Conservation (phyloP, 2,329 filamentous ascomycete genomes). For the Alternaria tenuissima region DNA sequence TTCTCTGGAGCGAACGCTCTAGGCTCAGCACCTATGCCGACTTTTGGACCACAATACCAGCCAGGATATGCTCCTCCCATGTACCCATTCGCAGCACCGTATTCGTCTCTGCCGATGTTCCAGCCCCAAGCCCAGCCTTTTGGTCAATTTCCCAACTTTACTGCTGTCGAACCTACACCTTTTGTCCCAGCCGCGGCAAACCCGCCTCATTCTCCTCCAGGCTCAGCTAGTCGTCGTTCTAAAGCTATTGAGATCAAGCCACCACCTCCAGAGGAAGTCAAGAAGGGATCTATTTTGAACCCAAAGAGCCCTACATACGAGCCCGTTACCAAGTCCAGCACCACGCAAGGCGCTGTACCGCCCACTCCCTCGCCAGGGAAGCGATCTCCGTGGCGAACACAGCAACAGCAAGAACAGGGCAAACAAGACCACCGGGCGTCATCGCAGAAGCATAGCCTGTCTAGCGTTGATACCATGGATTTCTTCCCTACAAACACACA, state of each 20-base stretch:
- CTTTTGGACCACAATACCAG: constrained; percentile 38
- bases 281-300: constrained; percentile 45
- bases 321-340: constrained; percentile 33
- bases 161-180: constrained; percentile 28
- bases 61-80: constrained; percentile 34
- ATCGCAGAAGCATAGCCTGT: constrained; percentile 48
- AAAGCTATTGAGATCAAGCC: constrained; percentile 53
- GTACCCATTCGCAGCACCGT: constrained; percentile 36
- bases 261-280: constrained; percentile 41
- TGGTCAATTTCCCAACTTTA: constrained; percentile 26
- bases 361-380: constrained; percentile 48
- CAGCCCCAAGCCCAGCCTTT: constrained; percentile 30
- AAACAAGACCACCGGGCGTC: constrained; percentile 26
- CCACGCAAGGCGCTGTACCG: constrained; percentile 25
- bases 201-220: constrained; percentile 39
- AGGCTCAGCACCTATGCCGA: constrained; percentile 16
- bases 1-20: constrained; percentile 20
- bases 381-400: constrained; percentile 35
- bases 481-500: constrained; percentile 54
- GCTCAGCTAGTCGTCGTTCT: constrained; percentile 49
- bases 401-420: constrained; percentile 25
- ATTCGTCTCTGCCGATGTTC: constrained; percentile 40
- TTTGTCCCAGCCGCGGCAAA: constrained; percentile 30
- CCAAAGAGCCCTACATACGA: constrained; percentile 53
- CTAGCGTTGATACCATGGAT: constrained; percentile 52